phyloP scores from a whole-genome alignment of 768 basidiomycete species.

The Podaxis mareebaensis region DNA sequence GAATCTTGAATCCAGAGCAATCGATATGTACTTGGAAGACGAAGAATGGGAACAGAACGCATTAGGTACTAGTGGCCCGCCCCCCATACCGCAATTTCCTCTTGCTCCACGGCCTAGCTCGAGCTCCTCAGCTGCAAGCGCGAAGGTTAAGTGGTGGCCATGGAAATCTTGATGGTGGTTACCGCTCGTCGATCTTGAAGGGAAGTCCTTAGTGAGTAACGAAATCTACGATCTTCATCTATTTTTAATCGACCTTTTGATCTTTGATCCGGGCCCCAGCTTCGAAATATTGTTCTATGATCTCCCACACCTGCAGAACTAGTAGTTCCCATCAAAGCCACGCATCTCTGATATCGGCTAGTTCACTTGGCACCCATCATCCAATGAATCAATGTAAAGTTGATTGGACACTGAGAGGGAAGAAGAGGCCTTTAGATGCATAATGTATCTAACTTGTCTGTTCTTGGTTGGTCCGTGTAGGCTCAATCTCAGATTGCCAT shows the following conservation, averaged over 20 bases:
- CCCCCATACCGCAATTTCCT: background rate
- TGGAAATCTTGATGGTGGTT: constrained; percentile 4
- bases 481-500: background rate
- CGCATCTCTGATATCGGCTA: constrained; percentile 3
- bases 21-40: constrained; percentile 18
- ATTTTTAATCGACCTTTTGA: background rate
- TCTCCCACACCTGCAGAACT: background rate
- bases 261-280: background rate
- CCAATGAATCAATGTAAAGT: background rate
- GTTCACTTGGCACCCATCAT: background rate
- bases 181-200: too few species aligned
- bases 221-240: background rate
- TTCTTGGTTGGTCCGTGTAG: background rate
- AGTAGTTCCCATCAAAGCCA: background rate
- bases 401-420: background rate
- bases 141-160: constrained; percentile 8
- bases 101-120: background rate
- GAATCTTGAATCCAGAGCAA: constrained; percentile 8
- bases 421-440: background rate
- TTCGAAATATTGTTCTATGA: background rate
- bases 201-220: background rate
- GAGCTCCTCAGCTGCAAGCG: background rate
- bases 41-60: constrained; percentile 16
- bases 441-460: background rate
- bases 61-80: background rate